Base-by-base conservation (phyloP, 768 basidiomycete genomes). In the Tricholoma sp. region DNA sequence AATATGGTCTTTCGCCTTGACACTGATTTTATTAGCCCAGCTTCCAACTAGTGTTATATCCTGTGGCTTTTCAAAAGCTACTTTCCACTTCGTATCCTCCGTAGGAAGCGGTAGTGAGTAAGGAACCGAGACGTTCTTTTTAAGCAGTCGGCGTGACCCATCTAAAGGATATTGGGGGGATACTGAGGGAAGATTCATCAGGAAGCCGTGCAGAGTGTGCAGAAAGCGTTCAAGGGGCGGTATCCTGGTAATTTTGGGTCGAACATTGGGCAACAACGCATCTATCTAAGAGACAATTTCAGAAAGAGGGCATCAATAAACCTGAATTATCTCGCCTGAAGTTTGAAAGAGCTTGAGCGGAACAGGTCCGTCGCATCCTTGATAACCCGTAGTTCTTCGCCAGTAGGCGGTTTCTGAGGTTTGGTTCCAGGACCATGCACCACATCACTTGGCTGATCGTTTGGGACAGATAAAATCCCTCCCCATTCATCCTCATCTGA, bases 71-170 rank as follows among this genome's bases (percentile, higher is more conserved):
- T 89, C 84, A 63, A 89, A 97, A 0, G 84, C 79, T 18, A 97
- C 85, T 51, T 85, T 93, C 94, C 94, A 97, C 55, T 94, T 93
- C 0, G 86, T 84, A 34, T 91, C 89, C 66, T 88, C 82, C 0
- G 83, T 78, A 0, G 91, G 91, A 20, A 81, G 72, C 0, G 93
- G 92, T 0, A 79, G 64, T 1, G 84, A 79, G 64, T 86, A 91
- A 0, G 89, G 87, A 0, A 93, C 81, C 2, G 83, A 74, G 9
- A 91, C 68, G 6, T 79, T 77, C 45, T 77, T 76, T 57, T 81
- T 78, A 13, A 79, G 67, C 44, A 89, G 71, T 31, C 72, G 67
- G 29, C 80, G 74, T 37, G 86, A 74, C 2, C 86, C 94, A 49
- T 78, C 73, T 3, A 91, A 72, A 7, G 93, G 91, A 58, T 89